phyloP scores from a whole-genome alignment of 2,329 filamentous ascomycete species.

The Penicillium oxalicum region DNA sequence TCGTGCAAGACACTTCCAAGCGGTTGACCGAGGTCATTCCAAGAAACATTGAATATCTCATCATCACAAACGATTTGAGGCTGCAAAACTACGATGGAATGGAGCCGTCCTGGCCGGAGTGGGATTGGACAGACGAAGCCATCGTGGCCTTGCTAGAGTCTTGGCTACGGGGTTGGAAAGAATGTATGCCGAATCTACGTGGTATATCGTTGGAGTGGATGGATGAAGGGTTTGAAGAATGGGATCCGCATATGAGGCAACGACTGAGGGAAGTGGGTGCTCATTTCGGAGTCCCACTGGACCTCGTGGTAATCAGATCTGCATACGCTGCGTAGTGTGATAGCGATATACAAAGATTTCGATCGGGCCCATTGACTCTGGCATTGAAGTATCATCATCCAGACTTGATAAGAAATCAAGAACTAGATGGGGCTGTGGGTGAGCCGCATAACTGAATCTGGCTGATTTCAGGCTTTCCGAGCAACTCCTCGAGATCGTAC shows the following conservation, averaged over 20 bases:
- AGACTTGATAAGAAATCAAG: too few species aligned
- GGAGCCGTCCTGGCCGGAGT: background rate
- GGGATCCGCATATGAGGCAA: background rate
- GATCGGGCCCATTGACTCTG: too few species aligned
- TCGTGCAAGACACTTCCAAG: background rate
- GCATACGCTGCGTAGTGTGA: too few species aligned
- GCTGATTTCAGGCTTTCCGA: background rate
- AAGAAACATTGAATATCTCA: slow-evolving; percentile 13
- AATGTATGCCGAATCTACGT: background rate
- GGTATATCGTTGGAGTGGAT: background rate
- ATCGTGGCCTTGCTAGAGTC: background rate
- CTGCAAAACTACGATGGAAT: slow-evolving; percentile 1
- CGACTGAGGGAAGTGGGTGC: background rate
- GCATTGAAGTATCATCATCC: too few species aligned
- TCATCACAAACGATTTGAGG: slow-evolving; percentile 13
- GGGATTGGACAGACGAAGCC: background rate
- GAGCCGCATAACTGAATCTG: background rate
- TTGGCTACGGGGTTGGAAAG: background rate
- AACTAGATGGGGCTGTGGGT: too few species aligned
- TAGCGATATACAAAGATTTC: too few species aligned
- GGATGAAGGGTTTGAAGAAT: background rate
- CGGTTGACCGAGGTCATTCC: slow-evolving; percentile 8
- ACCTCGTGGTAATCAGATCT: background rate
- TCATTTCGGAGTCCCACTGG: background rate
- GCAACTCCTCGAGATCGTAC: background rate